A percentile compares a stretch with the other conserved stretches of the same genome.
These are phyloP conservation scores for Talaromyces atroroseus DNA, from an alignment of 2,329 filamentous ascomycete genomes.

Conservation along the genomic window DNA sequence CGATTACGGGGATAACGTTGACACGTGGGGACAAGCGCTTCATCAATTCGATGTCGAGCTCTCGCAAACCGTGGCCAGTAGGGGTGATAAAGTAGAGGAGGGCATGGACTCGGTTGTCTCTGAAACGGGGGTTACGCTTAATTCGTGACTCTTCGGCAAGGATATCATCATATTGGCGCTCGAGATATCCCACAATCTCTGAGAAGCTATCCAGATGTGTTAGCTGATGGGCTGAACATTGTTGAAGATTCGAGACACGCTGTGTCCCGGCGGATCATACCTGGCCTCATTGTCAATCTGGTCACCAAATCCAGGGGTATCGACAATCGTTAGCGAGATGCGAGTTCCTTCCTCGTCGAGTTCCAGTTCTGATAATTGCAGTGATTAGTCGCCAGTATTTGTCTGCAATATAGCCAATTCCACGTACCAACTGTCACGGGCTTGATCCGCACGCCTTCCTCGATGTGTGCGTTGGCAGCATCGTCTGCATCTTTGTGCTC, in stretches of 20 bases:
- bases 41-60: slow-evolving; percentile 99
- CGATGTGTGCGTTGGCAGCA: slow-evolving; percentile 77
- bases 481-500: slow-evolving; percentile 91
- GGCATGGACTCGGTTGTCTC: slow-evolving; percentile 97
- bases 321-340: slow-evolving; percentile 96
- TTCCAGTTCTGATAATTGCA: slow-evolving; percentile 64
- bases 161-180: slow-evolving; percentile 99
- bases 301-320: slow-evolving; percentile 96
- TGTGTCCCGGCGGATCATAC: slow-evolving; percentile 45
- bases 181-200: slow-evolving; percentile 96
- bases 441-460: slow-evolving; percentile 98
- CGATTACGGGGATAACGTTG: slow-evolving; percentile 98
- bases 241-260: neutral
- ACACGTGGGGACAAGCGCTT: slow-evolving; percentile 96
- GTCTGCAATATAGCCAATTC: neutral
- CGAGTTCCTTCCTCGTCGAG: slow-evolving; percentile 97
- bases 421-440: slow-evolving; percentile 88
- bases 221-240: slow-evolving; percentile 8
- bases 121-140: slow-evolving; percentile 99
- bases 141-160: slow-evolving; percentile 98
- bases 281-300: slow-evolving; percentile 99
- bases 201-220: slow-evolving; percentile 61
- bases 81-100: slow-evolving; percentile 99
- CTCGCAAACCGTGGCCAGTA: slow-evolving; percentile 93
- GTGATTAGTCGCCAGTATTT: slow-evolving; percentile 8